Evolutionary conservation across 805 yeast species (phyloP).

Genomic region (Ascoidea rubescens): DNA sequence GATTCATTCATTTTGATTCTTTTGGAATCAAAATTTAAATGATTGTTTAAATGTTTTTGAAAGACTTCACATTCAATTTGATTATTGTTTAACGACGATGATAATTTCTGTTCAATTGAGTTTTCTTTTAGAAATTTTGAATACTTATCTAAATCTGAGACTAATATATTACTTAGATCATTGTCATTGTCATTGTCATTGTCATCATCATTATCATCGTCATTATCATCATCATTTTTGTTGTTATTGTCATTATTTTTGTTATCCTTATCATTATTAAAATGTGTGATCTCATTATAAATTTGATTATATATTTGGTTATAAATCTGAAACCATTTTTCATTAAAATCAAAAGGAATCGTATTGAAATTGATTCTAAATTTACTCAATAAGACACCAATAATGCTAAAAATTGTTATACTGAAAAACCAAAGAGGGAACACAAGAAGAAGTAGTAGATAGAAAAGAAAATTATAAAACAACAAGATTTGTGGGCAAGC

Average conservation of each 20-base stretch:
- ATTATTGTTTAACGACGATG: constrained; percentile 5
- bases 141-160: too few relatives aligned
- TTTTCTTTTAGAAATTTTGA: too few relatives aligned
- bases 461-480: too few relatives aligned
- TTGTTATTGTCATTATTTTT: constrained; percentile 9
- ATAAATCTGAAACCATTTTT: background rate
- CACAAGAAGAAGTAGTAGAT: constrained; percentile 10
- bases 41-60: constrained; percentile 5
- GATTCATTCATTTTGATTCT: constrained; percentile 30
- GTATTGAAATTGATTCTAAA: constrained; percentile 11
- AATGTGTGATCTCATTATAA: constrained; percentile 13
- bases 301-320: constrained; percentile 8
- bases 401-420: constrained; percentile 18
- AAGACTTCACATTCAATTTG: constrained; percentile 13
- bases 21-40: constrained; percentile 22
- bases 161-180: background rate
- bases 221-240: constrained; percentile 7
- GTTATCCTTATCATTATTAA: constrained; percentile 14
- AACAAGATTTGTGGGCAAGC: too few relatives aligned
- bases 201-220: constrained; percentile 1
- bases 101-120: too few relatives aligned
- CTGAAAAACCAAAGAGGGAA: constrained; percentile 40
- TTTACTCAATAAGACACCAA: constrained; percentile 5
- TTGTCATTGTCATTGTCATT: constrained; percentile 1
- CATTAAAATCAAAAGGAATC: constrained; percentile 9